phyloP scores from a whole-genome alignment of 495 filamentous ascomycete genomes.

The Aspergillus conjunctus region DNA sequence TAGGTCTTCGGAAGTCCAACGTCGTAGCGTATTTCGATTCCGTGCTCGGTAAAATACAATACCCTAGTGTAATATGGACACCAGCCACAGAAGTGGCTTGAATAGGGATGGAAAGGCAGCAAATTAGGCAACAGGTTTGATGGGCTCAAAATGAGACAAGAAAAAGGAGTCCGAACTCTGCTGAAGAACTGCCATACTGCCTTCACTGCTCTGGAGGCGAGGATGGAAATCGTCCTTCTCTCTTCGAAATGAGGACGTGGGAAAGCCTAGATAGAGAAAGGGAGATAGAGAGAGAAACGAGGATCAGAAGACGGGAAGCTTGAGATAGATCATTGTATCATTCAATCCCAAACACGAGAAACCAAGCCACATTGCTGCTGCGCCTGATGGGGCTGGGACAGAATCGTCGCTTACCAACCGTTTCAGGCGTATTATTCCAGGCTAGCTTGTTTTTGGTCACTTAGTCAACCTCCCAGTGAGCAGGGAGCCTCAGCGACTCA shows the following conservation, averaged over 20 bases:
- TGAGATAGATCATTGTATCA: background rate
- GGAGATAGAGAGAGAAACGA: background rate
- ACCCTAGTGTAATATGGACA: background rate
- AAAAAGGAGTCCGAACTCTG: background rate
- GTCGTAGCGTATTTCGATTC: too few species aligned
- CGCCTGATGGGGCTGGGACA: conserved; percentile 12
- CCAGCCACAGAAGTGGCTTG: conserved; percentile 35
- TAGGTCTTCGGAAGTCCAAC: too few species aligned
- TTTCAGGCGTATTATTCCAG: conserved; percentile 17
- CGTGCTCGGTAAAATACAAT: background rate
- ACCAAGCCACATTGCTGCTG: conserved; percentile 2
- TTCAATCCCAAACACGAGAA: background rate
- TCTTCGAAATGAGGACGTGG: background rate
- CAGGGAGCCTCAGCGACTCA: conserved; percentile 22
- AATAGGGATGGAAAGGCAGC: conserved; percentile 13
- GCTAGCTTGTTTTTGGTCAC: conserved; percentile 20
- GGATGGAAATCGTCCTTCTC: too few species aligned
- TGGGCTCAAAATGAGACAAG: background rate
- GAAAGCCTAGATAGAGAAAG: background rate
- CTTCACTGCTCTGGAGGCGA: too few species aligned
- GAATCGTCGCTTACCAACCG: conserved; percentile 19
- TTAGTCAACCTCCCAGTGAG: conserved; percentile 16
- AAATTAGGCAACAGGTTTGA: conserved; percentile 17
- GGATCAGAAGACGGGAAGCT: background rate
- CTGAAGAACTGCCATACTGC: too few species aligned